phyloP scores from a whole-genome alignment of 225 moss, liverwort and hornwort genomes.

The Marchantia polymorpha region DNA sequence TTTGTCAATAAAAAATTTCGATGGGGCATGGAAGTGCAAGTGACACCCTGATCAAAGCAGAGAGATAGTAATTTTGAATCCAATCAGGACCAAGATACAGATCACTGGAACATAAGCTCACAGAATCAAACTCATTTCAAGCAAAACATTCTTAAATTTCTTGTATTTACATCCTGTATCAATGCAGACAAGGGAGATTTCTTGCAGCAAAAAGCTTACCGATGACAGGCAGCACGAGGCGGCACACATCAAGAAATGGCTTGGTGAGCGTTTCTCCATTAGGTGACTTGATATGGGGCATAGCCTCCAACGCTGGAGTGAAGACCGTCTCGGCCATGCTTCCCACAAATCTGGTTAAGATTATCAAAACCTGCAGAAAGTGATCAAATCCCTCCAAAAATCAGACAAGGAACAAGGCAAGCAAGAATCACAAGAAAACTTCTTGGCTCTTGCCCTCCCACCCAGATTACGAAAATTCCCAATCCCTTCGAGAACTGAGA shows the following conservation, averaged over 20 bases:
- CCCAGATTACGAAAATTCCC: neutral
- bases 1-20: no score
- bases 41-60: no score
- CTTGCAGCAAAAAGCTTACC: slow-evolving; percentile 33
- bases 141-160: no score
- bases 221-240: slow-evolving; percentile 79
- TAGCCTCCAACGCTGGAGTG: slow-evolving; percentile 66
- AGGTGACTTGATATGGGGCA: slow-evolving; percentile 56
- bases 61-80: no score
- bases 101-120: no score
- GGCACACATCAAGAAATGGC: slow-evolving; percentile 78
- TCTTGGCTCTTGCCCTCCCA: neutral
- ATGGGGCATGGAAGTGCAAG: no score
- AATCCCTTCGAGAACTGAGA: neutral
- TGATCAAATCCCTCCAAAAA: neutral
- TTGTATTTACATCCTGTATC: no score
- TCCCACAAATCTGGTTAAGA: slow-evolving; percentile 9
- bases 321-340: slow-evolving; percentile 55
- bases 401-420: neutral
- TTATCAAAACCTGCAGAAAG: neutral
- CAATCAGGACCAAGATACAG: no score
- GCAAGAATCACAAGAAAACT: neutral
- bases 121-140: no score
- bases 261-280: slow-evolving; percentile 62
- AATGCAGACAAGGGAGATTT: neutral